phyloP scores from a whole-genome alignment of 306 rosid species.

The Luffa aegyptiaca region DNA sequence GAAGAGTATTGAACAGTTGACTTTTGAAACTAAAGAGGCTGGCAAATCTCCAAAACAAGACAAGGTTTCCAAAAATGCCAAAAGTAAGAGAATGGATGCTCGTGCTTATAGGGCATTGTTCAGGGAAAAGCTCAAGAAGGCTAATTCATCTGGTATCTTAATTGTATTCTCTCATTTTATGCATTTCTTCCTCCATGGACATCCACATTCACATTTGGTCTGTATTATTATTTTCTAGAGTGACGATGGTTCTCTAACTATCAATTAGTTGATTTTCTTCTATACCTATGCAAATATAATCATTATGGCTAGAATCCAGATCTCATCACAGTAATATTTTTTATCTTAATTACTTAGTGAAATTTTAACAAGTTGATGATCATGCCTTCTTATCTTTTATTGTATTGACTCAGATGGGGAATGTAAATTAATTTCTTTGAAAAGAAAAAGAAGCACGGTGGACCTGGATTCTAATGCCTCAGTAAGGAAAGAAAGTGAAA shows the following conservation, averaged over 20 bases:
- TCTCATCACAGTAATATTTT: neutral
- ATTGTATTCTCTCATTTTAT: neutral
- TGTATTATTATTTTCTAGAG: neutral
- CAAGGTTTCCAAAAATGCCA: constrained; percentile 15
- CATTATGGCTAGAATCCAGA: constrained; percentile 1
- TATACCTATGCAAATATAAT: neutral
- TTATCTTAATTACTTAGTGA: neutral
- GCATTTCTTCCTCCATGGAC: neutral
- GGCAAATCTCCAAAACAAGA: constrained; percentile 17
- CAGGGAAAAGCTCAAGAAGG: constrained; percentile 15
- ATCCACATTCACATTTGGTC: neutral
- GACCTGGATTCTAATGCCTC: constrained; percentile 32
- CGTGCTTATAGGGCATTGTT: constrained; percentile 31
- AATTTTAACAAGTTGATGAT: neutral
- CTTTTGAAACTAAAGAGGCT: constrained; percentile 29
- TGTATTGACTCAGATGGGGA: constrained; percentile 15
- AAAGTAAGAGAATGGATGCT: constrained; percentile 30
- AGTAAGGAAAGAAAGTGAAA: constrained; percentile 22
- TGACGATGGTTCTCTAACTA: neutral
- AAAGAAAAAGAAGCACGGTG: constrained; percentile 33
- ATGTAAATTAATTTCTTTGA: constrained; percentile 28
- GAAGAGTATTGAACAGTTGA: constrained; percentile 37
- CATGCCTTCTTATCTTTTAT: neutral
- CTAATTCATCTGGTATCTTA: constrained; percentile 23
- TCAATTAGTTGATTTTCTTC: neutral